Percentiles rank a stretch among this genome's conserved stretches.
Evolutionary conservation across 345 rosid species (phyloP).

Genomic region (Anacardium occidentale): DNA sequence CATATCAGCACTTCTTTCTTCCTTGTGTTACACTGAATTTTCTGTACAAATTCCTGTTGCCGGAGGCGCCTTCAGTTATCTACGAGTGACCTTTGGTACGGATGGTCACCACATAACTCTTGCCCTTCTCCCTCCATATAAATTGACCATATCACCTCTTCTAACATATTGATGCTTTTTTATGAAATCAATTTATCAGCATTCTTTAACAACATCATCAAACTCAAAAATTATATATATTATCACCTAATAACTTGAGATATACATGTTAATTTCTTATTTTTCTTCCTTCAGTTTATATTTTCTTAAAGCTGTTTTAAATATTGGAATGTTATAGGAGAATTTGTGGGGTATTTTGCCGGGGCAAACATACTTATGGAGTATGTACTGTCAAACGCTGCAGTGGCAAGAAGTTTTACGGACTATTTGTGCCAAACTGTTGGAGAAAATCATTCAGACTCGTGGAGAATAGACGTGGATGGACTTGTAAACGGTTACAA

Average conservation of each 20-base stretch:
- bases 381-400: slow-evolving; percentile 93
- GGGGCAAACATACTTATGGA: slow-evolving; percentile 89
- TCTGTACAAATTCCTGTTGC: slow-evolving; percentile 93
- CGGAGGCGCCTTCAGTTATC: slow-evolving; percentile 94
- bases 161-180: not conserved
- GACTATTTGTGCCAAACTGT: slow-evolving; percentile 69
- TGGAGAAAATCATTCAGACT: slow-evolving; percentile 49
- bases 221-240: too few relatives aligned
- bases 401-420: slow-evolving; percentile 84
- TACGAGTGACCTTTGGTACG: slow-evolving; percentile 89
- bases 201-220: not conserved
- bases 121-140: slow-evolving; percentile 10
- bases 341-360: slow-evolving; percentile 83
- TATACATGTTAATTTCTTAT: not conserved
- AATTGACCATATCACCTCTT: not conserved
- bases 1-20: slow-evolving; percentile 78
- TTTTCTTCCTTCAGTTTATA: slow-evolving; percentile 16
- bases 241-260: not conserved
- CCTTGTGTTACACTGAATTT: slow-evolving; percentile 92
- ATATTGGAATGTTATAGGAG: slow-evolving; percentile 44
- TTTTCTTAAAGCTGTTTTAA: not conserved
- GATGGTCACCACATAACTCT: not conserved
- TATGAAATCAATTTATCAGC: not conserved
- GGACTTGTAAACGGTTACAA: slow-evolving; percentile 63
- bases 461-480: slow-evolving; percentile 72